Percentiles rank a stretch among this genome's conserved stretches.
phyloP scores from a whole-genome alignment of 2,329 filamentous ascomycete species.

The Cercospora canescens region DNA sequence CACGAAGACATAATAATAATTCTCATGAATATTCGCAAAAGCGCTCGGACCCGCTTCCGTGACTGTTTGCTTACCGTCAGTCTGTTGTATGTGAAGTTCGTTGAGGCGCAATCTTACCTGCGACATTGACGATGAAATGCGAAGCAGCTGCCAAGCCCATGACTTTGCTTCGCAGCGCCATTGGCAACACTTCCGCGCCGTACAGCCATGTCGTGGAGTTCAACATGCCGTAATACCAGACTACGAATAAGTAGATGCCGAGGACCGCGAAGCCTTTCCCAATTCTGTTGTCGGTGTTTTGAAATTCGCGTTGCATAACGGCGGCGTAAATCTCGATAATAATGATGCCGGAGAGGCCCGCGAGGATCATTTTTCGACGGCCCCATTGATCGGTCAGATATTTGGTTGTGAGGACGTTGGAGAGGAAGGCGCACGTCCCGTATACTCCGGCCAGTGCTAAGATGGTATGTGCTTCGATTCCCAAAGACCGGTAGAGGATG shows the following conservation, averaged over 20 bases:
- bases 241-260: constrained; percentile 60
- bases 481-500: constrained; percentile 56
- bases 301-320: constrained; percentile 59
- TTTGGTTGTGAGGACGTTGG: constrained; percentile 53
- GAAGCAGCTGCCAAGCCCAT: constrained; percentile 57
- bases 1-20: constrained; percentile 63
- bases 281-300: constrained; percentile 54
- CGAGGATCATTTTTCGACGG: constrained; percentile 59
- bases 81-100: too few species aligned
- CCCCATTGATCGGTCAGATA: constrained; percentile 61
- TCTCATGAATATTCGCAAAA: constrained; percentile 58
- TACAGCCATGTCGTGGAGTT: constrained; percentile 41
- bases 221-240: constrained; percentile 44
- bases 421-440: constrained; percentile 54
- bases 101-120: constrained; percentile 6
- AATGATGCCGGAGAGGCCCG: constrained; percentile 54
- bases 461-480: constrained; percentile 52
- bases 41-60: constrained; percentile 51
- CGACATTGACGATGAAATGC: constrained; percentile 45
- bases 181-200: constrained; percentile 57
- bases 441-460: constrained; percentile 57
- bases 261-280: constrained; percentile 62
- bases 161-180: constrained; percentile 54
- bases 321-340: constrained; percentile 61
- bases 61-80: constrained; percentile 15